phyloP scores from a whole-genome alignment of 257 asterid species.

The Rubia yunnanensis region DNA sequence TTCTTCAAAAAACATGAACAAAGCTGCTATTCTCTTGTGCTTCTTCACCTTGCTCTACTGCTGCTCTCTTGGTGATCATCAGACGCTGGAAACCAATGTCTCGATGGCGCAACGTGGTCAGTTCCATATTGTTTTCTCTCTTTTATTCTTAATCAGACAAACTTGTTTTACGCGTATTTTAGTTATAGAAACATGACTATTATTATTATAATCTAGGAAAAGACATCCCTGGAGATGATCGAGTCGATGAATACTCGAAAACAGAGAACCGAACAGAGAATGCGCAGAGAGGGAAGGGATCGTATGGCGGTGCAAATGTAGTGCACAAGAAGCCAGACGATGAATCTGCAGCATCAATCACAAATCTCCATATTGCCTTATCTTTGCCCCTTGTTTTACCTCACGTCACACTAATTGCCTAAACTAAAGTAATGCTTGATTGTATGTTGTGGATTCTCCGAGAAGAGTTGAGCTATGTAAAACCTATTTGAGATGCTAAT shows the following conservation, averaged over 20 bases:
- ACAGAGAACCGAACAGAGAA: slow-evolving; percentile 10
- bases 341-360: slow-evolving; percentile 15
- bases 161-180: too few relatives aligned
- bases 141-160: not conserved
- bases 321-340: slow-evolving; percentile 22
- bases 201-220: slow-evolving; percentile 3
- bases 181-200: too few relatives aligned
- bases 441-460: not conserved
- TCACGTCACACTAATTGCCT: slow-evolving; percentile 5
- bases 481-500: not conserved
- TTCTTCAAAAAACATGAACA: slow-evolving; percentile 13
- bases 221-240: not conserved
- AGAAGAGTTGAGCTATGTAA: not conserved
- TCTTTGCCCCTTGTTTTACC: slow-evolving; percentile 13
- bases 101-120: slow-evolving; percentile 21
- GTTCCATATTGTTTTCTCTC: not conserved
- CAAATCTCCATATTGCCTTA: slow-evolving; percentile 20
- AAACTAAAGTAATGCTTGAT: not conserved
- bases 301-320: slow-evolving; percentile 37
- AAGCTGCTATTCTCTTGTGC: slow-evolving; percentile 18
- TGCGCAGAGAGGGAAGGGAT: slow-evolving; percentile 30
- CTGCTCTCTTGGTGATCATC: slow-evolving; percentile 22
- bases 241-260: slow-evolving; percentile 3
- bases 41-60: slow-evolving; percentile 21
- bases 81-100: slow-evolving; percentile 5